Conservation (phyloP, 2,329 filamentous ascomycete species). For the Arthrobotrys sinensis region DNA sequence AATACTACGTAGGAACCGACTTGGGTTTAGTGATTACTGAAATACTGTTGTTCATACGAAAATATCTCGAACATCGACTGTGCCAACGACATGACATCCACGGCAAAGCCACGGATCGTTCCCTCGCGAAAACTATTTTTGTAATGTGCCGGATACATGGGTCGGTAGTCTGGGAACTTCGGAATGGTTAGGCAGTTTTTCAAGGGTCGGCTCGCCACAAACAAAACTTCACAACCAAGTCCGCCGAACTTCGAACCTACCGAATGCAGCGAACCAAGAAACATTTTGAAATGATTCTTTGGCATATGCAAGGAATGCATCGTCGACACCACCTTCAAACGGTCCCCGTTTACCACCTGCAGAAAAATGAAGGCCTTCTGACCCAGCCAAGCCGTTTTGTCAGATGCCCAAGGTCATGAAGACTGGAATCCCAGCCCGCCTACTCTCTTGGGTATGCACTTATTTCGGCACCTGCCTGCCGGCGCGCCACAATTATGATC, state of each 20-base stretch:
- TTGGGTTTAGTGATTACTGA: conserved; percentile 10
- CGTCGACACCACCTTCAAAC: conserved; percentile 18
- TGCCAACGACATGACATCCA: conserved; percentile 13
- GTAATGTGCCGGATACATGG: not conserved
- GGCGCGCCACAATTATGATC: conserved; percentile 49
- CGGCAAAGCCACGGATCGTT: conserved; percentile 17
- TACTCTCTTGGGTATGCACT: conserved; percentile 55
- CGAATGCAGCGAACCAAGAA: conserved; percentile 21
- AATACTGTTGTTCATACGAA: not conserved
- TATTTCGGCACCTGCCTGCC: conserved; percentile 55
- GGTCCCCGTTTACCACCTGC: conserved; percentile 15
- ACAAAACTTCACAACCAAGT: conserved; percentile 19
- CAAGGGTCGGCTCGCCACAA: conserved; percentile 21
- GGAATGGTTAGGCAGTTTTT: conserved; percentile 11
- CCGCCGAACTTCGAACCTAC: conserved; percentile 26
- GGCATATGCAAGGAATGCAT: conserved; percentile 25
- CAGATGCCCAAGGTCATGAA: conserved; percentile 60
- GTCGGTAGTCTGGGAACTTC: no score
- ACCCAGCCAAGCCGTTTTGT: conserved; percentile 38
- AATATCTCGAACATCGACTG: not conserved
- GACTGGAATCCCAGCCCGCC: conserved; percentile 21
- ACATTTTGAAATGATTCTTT: conserved; percentile 33
- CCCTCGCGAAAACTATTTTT: conserved; percentile 29
- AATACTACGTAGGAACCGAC: not conserved
- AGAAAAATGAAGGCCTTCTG: conserved; percentile 42